Percentiles rank a stretch among this genome's conserved stretches.
Evolutionary conservation across 306 rosid genomes (phyloP).

Genomic region (Prunus campanulata): DNA sequence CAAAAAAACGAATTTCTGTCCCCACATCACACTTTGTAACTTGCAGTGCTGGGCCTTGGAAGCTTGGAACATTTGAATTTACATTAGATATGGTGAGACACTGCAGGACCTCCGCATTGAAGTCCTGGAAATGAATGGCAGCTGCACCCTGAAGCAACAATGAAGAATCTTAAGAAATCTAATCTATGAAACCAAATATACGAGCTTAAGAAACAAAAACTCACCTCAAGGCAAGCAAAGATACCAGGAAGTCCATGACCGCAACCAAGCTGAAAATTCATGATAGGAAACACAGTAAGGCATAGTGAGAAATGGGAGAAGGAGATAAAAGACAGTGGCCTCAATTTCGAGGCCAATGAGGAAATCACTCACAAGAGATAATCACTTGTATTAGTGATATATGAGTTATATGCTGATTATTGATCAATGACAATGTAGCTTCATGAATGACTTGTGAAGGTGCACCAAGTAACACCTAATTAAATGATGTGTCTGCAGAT

Average conservation of each 20-base stretch:
- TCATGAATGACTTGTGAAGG: neutral
- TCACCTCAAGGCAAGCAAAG: conserved; percentile 78
- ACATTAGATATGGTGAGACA: conserved; percentile 81
- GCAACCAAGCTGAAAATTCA: conserved; percentile 80
- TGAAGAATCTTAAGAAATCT: conserved; percentile 19
- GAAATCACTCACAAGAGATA: neutral
- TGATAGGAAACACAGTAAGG: conserved; percentile 16
- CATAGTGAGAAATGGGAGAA: neutral
- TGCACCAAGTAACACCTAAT: neutral
- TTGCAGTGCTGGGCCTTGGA: conserved; percentile 26
- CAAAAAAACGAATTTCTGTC: conserved; percentile 58
- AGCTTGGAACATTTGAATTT: conserved; percentile 47
- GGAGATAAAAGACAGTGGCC: neutral
- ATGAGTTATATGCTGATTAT: neutral
- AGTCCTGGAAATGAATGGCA: conserved; percentile 89
- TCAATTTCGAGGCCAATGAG: neutral
- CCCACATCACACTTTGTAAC: conserved; percentile 25
- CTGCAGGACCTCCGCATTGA: conserved; percentile 79
- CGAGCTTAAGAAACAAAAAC: conserved; percentile 12
- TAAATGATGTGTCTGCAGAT: neutral
- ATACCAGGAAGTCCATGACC: conserved; percentile 97
- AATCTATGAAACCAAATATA: neutral
- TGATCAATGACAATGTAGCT: neutral
- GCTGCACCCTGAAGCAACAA: conserved; percentile 63
- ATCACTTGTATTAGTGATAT: neutral